Evolutionary conservation across 2,329 filamentous ascomycete genomes (phyloP).

Genomic region (Capronia epimyces): DNA sequence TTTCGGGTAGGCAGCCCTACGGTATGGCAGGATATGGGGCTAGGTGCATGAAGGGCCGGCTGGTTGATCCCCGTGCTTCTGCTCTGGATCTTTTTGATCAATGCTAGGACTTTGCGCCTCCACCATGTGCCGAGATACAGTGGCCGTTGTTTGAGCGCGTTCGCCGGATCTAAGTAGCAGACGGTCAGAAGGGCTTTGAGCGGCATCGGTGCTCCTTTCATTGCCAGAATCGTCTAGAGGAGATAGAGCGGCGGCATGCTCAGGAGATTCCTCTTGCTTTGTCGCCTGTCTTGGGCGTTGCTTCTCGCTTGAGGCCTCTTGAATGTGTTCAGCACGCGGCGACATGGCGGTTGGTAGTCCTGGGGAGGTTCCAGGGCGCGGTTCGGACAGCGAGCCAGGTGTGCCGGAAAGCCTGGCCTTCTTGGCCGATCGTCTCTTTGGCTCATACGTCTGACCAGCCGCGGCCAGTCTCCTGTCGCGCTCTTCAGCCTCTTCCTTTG

Average conservation of each 20-base stretch:
- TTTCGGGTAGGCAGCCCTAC: too few relatives aligned
- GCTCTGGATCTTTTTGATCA: constrained; percentile 2
- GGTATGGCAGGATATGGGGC: not conserved
- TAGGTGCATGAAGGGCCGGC: constrained; percentile 9
- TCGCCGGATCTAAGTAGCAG: constrained; percentile 19
- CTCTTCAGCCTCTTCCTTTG: constrained; percentile 29
- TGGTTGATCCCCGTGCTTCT: constrained; percentile 5
- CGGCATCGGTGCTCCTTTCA: constrained; percentile 17
- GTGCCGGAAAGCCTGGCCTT: constrained; percentile 26
- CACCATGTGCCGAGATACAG: constrained; percentile 13
- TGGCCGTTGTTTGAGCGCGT: constrained; percentile 14
- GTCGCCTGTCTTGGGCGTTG: constrained; percentile 15
- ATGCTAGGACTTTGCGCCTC: constrained; percentile 12
- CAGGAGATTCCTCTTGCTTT: constrained; percentile 9
- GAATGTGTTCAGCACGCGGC: constrained; percentile 8
- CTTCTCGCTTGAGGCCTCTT: constrained; percentile 24
- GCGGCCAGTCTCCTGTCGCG: constrained; percentile 25
- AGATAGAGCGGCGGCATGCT: constrained; percentile 7
- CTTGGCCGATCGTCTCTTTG: constrained; percentile 27
- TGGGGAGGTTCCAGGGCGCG: constrained; percentile 14
- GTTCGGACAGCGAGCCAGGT: constrained; percentile 15
- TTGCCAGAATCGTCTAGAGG: constrained; percentile 20
- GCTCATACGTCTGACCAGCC: constrained; percentile 27
- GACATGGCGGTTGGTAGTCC: constrained; percentile 17
- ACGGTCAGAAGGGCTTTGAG: constrained; percentile 22